Base-by-base conservation (phyloP, 2,329 filamentous ascomycete species). In the Plenodomus biglobosus region DNA sequence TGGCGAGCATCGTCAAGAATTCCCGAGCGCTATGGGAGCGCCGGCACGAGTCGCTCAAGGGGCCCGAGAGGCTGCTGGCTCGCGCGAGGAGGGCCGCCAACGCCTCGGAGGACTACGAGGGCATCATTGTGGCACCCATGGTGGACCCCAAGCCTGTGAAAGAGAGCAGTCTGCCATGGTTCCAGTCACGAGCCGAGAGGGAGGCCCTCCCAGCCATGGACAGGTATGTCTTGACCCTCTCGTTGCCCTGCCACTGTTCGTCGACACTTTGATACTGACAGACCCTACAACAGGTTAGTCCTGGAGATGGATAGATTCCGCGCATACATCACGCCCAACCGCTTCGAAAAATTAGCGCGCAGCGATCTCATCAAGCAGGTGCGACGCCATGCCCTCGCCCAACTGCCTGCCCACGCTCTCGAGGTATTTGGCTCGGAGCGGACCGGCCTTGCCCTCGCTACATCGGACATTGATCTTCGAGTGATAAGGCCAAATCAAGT, bases 381-480 rank as follows among this genome's bases (percentile, higher is more conserved):
- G 44, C 56, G 46, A 40, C 62, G 24, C 8, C 48, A 60, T 20
- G 52, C 59, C 10, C 50, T 37, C 42, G 1, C 47, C 3, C 16
- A 8, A n/a, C 32, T 75, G 39, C 54, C 65, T 53, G 39, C 55
- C 16, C 50, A 61, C 18, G 36, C 40, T 8, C 68, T 74, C 6
- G 72, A 79, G 48, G 51, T 80, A 2, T 79, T 81, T 48, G 83
- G 83, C 16, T 84, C 82, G 8, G 72, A 78, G 46, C 64, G 68
- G 10, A 83, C 77, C 13, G 79, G 80, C 8, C 66, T 84, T 30
- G 76, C 78, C 0, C 61, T 78, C 44, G 74, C 78, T 21, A 71
- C 73, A 35, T 85, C 83, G 6, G 79, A 81, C 62, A 70, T 85
- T 11, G 79, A 85, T 59, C 50, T 78, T 72, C 66, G 75, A 66